Evolutionary conservation across 106 monocot genomes (phyloP), one percentile per base, ranked within the genome.

Genomic region (Dioscorea zingiberensis): DNA sequence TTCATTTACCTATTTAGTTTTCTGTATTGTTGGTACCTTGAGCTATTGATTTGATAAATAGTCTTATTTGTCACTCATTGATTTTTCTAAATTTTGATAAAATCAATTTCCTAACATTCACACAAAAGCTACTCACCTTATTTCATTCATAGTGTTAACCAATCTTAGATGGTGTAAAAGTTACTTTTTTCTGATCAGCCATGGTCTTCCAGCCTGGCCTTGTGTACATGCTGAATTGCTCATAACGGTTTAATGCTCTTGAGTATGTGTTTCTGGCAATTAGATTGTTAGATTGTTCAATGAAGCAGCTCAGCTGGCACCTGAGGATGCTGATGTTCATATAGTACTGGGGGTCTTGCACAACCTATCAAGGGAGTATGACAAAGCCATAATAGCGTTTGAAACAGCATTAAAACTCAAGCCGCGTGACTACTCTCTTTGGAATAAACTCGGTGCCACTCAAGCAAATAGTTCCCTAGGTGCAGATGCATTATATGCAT

Each of bases 391-490:
- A 32, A 54, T 30, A 63, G 68, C 69, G 6, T 97, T 97, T 71
- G 53, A 86, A 64, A 86, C 69, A 51, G 91, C 97, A 56, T 72
- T 97, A 63, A 84, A 97, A 56, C 83, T 97, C 55, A 92, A 88
- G 64, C 92, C 97, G 49, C 88, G 64, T 51, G 97, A 97, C 74
- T 97, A 97, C 74, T 97, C 97, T 77, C 77, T 97, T 21, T 97
- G 97, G 97, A 97, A 97, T 68, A 97, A 97, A 68, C 92, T 97
- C 68, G 97, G 97, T 72, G 97, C 97, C 62, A 97, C 97, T 25
- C 88, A 92, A 92, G 97, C 97, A 51, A 97, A 97, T 63, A 97
- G 97, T 64, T 67, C 89, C 67, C 97, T 88, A 55, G 92, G 92
- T 77, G 81, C 83, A 72, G 92, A 97, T 74, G 97, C 97, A 65